These are phyloP conservation scores for Exophiala oligosperma DNA, from an alignment of 2,329 filamentous ascomycete genomes.

Conservation along the genomic window DNA sequence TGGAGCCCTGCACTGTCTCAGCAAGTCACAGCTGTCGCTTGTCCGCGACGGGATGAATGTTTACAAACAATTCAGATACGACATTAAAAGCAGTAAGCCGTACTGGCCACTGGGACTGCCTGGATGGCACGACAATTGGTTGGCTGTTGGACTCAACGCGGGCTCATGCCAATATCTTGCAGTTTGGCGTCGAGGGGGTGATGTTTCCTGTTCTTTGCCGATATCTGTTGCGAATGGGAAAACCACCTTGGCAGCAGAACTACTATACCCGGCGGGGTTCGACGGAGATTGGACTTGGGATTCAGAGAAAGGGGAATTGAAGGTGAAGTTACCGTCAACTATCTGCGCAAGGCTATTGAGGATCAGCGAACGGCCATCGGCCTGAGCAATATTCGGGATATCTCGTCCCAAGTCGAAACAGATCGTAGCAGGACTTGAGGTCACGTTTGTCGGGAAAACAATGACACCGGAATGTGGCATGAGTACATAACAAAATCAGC, in stretches of 20 bases:
- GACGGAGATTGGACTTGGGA: not conserved
- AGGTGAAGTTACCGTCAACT: not conserved
- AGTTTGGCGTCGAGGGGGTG: constrained; percentile 30
- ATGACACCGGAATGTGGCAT: too few species aligned
- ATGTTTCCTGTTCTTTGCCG: not conserved
- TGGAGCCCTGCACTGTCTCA: constrained; percentile 33
- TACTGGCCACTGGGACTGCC: constrained; percentile 39
- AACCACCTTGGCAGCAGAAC: not conserved
- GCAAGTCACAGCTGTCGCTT: constrained; percentile 28
- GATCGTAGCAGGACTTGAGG: too few species aligned
- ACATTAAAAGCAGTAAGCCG: constrained; percentile 26
- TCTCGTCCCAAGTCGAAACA: too few species aligned
- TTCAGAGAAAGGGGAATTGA: not conserved
- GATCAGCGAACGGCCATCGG: too few species aligned
- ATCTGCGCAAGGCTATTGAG: not conserved
- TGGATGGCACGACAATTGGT: constrained; percentile 36
- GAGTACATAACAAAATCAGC: too few species aligned
- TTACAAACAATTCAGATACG: constrained; percentile 31
- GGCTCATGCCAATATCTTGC: constrained; percentile 18
- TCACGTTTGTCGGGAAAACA: too few species aligned
- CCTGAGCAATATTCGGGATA: too few species aligned
- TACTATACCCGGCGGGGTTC: constrained; percentile 9
- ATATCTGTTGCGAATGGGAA: not conserved
- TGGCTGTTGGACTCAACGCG: constrained; percentile 31
- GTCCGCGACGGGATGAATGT: constrained; percentile 35